Base-by-base conservation (phyloP, 2,329 filamentous ascomycete genomes). In the Beauveria sp. region DNA sequence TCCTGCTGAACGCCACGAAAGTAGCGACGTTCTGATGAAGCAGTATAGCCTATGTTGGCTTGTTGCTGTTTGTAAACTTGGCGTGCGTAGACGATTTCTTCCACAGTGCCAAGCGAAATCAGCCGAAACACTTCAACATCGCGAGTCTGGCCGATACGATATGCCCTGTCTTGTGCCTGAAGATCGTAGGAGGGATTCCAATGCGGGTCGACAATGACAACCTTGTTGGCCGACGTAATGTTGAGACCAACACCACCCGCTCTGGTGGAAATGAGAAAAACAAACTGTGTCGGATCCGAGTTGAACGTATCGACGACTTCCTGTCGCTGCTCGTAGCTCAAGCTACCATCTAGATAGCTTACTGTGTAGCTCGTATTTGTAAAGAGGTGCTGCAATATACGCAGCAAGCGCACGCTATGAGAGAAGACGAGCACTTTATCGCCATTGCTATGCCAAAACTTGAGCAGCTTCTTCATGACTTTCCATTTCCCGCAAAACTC, bases 11-110 rank as follows among this genome's bases (percentile, higher is more conserved):
- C 91, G 46, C 94, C 94, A 66, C 89, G 92, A 77, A 99, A 99
- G 73, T 99, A 99, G 2, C 94, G 86, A 3, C 94, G 87, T 73
- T 99, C 94, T 5, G 87, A 89, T 0, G 91, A 96, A 0, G 94
- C 94, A 40, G 88, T 96, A 73, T 99, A 97, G 1, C 91, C 94
- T 62, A 99, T 97, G 69, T 97, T 97, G 28, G 94, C 93, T 75
- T 97, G 94, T 69, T 99, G 94, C 70, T 99, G 94, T 73, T 99
- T 99, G 80, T 99, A 99, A 44, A 99, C 94, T 69, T 99, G 94
- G 7, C 94, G 84, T 0, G 93, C 94, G 68, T 99, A 99, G 8
- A 97, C 91, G 59, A 97, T 94, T 73, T 99, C 94, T 70, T 99
- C 94, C 18, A 99, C 91, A 0, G 94, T 97, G 0, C 94, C 94